phyloP scores from a whole-genome alignment of 2,329 filamentous ascomycete species.

The Myriosclerotinia scirpicola region DNA sequence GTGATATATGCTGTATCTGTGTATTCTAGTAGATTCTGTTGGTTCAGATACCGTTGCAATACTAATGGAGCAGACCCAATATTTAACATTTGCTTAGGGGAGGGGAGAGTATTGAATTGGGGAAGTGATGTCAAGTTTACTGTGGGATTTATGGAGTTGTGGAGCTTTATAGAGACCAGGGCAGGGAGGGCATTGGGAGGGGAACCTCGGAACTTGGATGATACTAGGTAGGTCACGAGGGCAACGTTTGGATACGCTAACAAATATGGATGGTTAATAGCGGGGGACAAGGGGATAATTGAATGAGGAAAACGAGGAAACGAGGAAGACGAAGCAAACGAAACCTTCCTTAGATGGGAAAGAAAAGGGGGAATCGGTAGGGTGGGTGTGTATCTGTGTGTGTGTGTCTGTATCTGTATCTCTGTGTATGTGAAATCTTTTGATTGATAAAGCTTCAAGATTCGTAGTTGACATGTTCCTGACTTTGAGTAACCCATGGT shows the following conservation, averaged over 20 bases:
- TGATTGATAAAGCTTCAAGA: background rate
- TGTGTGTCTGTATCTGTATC: background rate
- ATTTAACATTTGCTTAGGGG: no score
- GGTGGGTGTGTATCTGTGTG: background rate
- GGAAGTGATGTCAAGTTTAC: background rate
- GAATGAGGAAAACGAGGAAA: background rate
- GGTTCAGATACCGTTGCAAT: no score
- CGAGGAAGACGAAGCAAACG: background rate
- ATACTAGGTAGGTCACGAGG: no score
- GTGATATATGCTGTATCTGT: no score
- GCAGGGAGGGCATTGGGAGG: background rate
- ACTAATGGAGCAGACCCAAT: no score
- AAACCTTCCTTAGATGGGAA: background rate
- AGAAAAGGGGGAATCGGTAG: background rate
- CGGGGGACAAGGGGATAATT: background rate
- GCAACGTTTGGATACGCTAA: background rate
- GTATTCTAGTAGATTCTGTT: no score
- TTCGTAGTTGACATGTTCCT: background rate
- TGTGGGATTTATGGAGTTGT: background rate
- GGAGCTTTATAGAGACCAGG: background rate
- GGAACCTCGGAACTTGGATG: no score
- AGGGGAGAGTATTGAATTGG: background rate
- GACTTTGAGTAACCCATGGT: conserved; percentile 11
- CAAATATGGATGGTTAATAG: background rate
- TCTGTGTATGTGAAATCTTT: background rate